Percentiles rank a stretch among this genome's conserved stretches.
phyloP scores from a whole-genome alignment of 2,329 filamentous ascomycete species.

The Aspergillus sclerotialis region DNA sequence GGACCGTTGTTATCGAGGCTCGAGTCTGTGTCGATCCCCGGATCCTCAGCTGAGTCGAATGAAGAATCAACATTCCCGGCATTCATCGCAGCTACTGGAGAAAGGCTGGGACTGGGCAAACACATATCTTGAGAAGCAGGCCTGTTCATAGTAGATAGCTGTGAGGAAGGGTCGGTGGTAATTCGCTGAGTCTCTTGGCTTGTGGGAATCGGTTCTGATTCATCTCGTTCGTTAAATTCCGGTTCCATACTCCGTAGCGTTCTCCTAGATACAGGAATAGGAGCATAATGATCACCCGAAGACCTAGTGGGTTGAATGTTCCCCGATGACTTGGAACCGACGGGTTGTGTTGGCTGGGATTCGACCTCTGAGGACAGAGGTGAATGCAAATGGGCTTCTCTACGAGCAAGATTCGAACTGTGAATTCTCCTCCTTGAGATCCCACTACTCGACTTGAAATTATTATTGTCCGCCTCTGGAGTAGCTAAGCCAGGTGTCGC shows the following conservation, averaged over 20 bases:
- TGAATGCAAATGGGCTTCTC: constrained; percentile 23
- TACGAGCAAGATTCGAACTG: constrained; percentile 26
- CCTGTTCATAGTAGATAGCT: constrained; percentile 55
- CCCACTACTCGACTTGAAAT: constrained; percentile 18
- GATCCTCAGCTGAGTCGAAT: constrained; percentile 33
- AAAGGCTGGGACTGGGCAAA: constrained; percentile 88
- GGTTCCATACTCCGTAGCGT: constrained; percentile 7
- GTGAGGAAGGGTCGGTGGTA: constrained; percentile 16
- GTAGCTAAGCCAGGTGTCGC: constrained; percentile 31
- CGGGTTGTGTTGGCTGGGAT: constrained; percentile 11
- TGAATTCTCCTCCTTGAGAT: constrained; percentile 24
- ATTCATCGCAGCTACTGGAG: constrained; percentile 76
- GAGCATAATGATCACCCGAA: too few relatives aligned
- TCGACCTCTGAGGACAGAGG: constrained; percentile 27
- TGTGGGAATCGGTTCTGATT: constrained; percentile 10
- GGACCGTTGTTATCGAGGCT: constrained; percentile 33
- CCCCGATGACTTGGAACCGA: constrained; percentile 7
- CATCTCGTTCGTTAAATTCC: constrained; percentile 5
- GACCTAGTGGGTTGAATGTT: too few relatives aligned
- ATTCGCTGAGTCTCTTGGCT: constrained; percentile 17
- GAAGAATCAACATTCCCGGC: constrained; percentile 38
- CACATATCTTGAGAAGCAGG: constrained; percentile 78
- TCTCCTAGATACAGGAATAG: constrained; percentile 6
- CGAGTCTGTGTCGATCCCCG: constrained; percentile 36
- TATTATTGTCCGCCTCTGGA: constrained; percentile 32